Evolutionary conservation across 1,284 basidiomycete genomes (phyloP), one percentile per base, ranked within the genome.

Genomic region (Boletellus sp.): DNA sequence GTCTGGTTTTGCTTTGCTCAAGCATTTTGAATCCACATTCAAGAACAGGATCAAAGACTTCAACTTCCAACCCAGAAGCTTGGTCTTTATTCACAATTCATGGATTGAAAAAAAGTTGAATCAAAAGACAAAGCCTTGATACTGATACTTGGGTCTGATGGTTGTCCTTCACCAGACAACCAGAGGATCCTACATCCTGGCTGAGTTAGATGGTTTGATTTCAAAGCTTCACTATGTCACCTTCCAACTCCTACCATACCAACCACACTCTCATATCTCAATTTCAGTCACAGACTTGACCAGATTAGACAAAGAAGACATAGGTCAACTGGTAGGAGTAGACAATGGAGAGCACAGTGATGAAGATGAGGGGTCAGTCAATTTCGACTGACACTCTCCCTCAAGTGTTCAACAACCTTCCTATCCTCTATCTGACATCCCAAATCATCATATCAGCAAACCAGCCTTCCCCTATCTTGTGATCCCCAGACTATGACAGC

Each of bases 11-110:
- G 1, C 8, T 11, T 42, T 33, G 3, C 0, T 33, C 0, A 39
- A 45, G 6, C 28, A 50, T 1, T 50, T 50, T 8, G 5, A 32
- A 16, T 5, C 12, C 10, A 63, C 1, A 22, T 61, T 69, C 47
- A 44, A 41, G 0, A 41, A 55, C 2, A 55, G 57, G 2, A 71
- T 74, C 22, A 47, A 51, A 0, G 58, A 72, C 46, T 71, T 30
- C 5, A 8, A 28, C 4, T 38, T 61, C 47, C 40, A 68, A 38
- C 47, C 39, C 0, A 22, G 47, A 0, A 8, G 12, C 2, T 33
- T 37, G 1, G 18, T 49, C 5, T 8, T 52, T 0, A 37, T 50
- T 5, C 5, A 11, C 2, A 52, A 52, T n/a, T 21, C 37, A 0
- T 5, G 8, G 5, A n/a, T 52, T 19, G 32, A 52, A 16, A 43